Evolutionary conservation across 164 flowering plant species (phyloP), one percentile per base, ranked within the genome.

Genomic region (Echeveria elegans): DNA sequence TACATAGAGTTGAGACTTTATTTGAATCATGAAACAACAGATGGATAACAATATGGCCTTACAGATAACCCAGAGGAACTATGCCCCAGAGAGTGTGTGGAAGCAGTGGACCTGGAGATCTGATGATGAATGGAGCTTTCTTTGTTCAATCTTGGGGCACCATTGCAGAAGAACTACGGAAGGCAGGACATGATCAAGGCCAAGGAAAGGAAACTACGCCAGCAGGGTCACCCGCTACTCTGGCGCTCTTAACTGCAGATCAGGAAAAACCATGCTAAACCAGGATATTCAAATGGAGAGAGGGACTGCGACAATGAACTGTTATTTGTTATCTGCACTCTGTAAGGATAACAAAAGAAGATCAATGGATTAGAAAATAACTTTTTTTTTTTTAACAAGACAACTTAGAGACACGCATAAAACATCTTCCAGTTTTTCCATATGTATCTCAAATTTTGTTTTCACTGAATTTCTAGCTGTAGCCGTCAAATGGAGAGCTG

Each of bases 51-150:
- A 14, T 12, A 40, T 40, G 11, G 15, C 2, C 11, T 12, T 40
- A 40, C 45, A 78, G 83, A 70, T 85, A 26, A 85, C 90, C 0
- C 68, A 79, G 28, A 82, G 90, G 64, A 73, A 78, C 72, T 75
- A 77, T 30, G 75, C 78, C 6, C 5, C 73, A 1, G 56, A 34
- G 43, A 56, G 37, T 0, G 76, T 63, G 31, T 84, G 86, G 86
- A 77, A 67, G 56, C 52, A 52, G 0, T 83, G 87, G 87, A 71
- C 72, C 36, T 86, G 90, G 88, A 15, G 86, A 83, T 70, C 29
- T 74, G 30, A 26, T 81, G 53, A 64, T 74, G 77, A 81, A 81
- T 24, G 86, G 86, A 45, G 84, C 86, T 0, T 76, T 40, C 73
- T 83, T 83, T 34, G 66, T 67, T 12, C 36, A 71, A 64, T 83